Evolutionary conservation across 2,329 filamentous ascomycete species (phyloP).

Genomic region (Aspergillus tubingensis): DNA sequence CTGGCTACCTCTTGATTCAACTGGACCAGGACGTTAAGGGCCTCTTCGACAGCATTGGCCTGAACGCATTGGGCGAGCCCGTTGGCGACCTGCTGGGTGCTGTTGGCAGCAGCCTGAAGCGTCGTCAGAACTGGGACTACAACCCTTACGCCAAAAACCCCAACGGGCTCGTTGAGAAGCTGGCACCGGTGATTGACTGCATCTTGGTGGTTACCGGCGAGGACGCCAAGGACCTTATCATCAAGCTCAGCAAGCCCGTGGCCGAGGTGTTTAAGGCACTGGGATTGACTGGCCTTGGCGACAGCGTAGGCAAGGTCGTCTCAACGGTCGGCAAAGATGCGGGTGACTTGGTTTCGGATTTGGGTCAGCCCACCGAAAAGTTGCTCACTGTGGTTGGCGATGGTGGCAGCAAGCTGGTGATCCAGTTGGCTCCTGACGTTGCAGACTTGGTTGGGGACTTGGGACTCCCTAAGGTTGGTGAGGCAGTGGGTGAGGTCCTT

Average conservation of each 20-base stretch:
- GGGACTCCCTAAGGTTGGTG: not conserved
- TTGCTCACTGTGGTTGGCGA: slow-evolving; percentile 29
- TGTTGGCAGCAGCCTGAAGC: slow-evolving; percentile 15
- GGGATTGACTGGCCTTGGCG: slow-evolving; percentile 15
- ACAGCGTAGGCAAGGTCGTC: slow-evolving; percentile 22
- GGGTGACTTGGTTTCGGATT: slow-evolving; percentile 22
- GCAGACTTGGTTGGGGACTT: slow-evolving; percentile 16
- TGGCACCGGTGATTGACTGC: slow-evolving; percentile 15
- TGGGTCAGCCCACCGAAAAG: slow-evolving; percentile 22
- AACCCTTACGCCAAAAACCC: not conserved
- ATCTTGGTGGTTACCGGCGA: slow-evolving; percentile 11
- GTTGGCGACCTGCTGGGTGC: slow-evolving; percentile 19
- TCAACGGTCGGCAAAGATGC: slow-evolving; percentile 18
- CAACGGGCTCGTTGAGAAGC: slow-evolving; percentile 14
- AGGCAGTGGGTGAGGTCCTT: slow-evolving; percentile 6
- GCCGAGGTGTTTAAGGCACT: slow-evolving; percentile 22
- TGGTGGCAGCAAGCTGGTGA: slow-evolving; percentile 23
- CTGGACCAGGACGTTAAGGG: slow-evolving; percentile 15
- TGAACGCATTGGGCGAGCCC: slow-evolving; percentile 15
- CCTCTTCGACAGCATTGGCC: slow-evolving; percentile 13
- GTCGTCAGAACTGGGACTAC: not conserved
- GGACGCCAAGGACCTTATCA: slow-evolving; percentile 19
- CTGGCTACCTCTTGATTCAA: slow-evolving; percentile 10
- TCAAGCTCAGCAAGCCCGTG: slow-evolving; percentile 24
- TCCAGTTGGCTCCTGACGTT: slow-evolving; percentile 26